phyloP scores from a whole-genome alignment of 2,329 filamentous ascomycete genomes.

The Davidsoniella neocaledoniae region DNA sequence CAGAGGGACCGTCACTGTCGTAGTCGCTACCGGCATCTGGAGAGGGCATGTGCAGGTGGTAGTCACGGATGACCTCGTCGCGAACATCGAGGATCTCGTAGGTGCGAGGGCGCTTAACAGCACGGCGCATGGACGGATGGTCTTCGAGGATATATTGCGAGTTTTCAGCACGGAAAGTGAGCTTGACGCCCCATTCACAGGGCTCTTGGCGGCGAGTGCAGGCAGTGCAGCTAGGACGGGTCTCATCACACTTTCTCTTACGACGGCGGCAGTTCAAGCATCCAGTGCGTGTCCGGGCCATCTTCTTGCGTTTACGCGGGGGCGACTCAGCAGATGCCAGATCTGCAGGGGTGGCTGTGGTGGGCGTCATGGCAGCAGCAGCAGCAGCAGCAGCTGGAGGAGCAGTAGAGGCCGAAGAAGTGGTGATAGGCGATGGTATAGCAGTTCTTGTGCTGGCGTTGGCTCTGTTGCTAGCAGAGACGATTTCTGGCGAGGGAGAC shows the following conservation, averaged over 20 bases:
- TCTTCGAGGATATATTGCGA: constrained; percentile 19
- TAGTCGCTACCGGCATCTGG: constrained; percentile 10
- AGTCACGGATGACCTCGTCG: constrained; percentile 22
- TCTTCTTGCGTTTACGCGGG: constrained; percentile 15
- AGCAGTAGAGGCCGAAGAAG: neutral
- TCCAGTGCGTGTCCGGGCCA: constrained; percentile 21
- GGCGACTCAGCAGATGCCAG: constrained; percentile 3
- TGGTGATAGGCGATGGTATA: neutral
- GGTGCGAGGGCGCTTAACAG: constrained; percentile 16
- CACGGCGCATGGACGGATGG: constrained; percentile 22
- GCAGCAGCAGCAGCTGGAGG: neutral
- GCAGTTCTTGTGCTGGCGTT: constrained; percentile 1
- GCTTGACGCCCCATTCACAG: constrained; percentile 24
- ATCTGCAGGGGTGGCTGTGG: neutral
- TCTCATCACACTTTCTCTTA: constrained; percentile 24
- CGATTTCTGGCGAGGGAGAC: neutral
- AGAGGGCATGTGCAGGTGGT: constrained; percentile 17
- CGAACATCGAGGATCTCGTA: constrained; percentile 24
- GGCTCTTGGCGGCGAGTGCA: constrained; percentile 19
- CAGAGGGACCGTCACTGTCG: constrained; percentile 5
- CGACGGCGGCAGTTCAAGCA: constrained; percentile 24
- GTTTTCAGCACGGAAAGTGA: constrained; percentile 23
- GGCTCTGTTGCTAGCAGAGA: neutral
- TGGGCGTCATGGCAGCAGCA: neutral
- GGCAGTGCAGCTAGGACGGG: constrained; percentile 20